Evolutionary conservation across 345 rosid genomes (phyloP), one percentile per base, ranked within the genome.

Genomic region (Luvunga scandens): DNA sequence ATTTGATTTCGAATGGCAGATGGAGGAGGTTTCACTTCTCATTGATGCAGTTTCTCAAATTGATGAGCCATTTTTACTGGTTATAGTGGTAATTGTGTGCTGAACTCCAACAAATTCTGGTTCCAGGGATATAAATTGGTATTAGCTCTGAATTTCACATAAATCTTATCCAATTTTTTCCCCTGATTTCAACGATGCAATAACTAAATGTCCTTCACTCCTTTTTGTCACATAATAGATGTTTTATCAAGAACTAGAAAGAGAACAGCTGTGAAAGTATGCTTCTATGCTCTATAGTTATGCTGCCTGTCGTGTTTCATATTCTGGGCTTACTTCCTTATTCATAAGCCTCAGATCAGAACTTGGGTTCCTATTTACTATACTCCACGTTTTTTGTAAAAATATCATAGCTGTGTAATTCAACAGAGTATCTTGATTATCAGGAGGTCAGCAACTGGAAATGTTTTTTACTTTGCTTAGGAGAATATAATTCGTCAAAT

Each of bases 51-150:
- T 87, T 80, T 86, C 98, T 83, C 93, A 88, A 86, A 89, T 96
- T 77, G 97, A 96, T 85, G 97, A 92, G 89, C 98, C 99, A 42
- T 91, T 94, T 90, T 87, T 94, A 62, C 91, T 92, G 97, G 98
- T 87, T 77, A 94, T 96, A 91, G 98, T 92, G 97, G 98, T 96
- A 96, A 94, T 91, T 89, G 94, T 88, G 98, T 89, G 97, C 97
- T 92, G 95, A 96, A 90, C 93, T 90, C 87, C 99, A 81, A 89
- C 92, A 89, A 92, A 90, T 89, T 96, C 92, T 94, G 97, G 97
- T 92, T 90, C 97, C 93, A 85, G 89, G 97, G 85, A 90, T 90
- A 86, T 96, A 80, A 88, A 85, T 91, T 88, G 97, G 93, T 94
- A 94, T 92, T 91, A 89, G 94, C 98, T 91, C 97, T 88, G 73